Conservation (phyloP, 176 grass and related monocot genomes). For the Phragmites australis region DNA sequence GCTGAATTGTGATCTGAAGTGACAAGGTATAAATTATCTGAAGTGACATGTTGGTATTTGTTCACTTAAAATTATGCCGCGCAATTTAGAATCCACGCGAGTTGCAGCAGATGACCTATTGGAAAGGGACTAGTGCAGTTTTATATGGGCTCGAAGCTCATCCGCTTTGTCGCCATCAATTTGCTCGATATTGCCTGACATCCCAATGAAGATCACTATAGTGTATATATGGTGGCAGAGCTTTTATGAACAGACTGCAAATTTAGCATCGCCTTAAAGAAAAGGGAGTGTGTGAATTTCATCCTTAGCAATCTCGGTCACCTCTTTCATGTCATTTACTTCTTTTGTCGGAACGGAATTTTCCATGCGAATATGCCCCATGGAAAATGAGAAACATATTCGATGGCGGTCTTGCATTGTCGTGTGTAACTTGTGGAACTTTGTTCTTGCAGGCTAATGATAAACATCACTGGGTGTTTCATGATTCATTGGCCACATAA, state of each 20-base stretch:
- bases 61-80: no score
- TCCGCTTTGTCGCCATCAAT: slow-evolving; percentile 1
- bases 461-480: not conserved
- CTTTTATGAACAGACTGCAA: not conserved
- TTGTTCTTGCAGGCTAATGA: not conserved
- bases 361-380: not conserved
- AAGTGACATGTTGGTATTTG: not conserved
- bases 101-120: not conserved
- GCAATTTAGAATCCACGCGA: not conserved
- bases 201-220: not conserved
- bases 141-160: not conserved
- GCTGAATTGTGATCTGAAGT: not conserved
- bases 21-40: not conserved
- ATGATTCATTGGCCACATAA: no score
- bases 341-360: not conserved
- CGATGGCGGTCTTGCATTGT: not conserved
- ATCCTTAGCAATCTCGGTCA: not conserved
- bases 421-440: not conserved
- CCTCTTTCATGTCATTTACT: not conserved
- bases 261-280: not conserved
- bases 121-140: not conserved
- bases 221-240: not conserved
- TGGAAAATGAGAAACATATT: not conserved
- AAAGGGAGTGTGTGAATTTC: not conserved
- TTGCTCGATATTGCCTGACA: not conserved